Conservation (phyloP, 768 basidiomycete genomes). For the Xerocomus spinulosus region DNA sequence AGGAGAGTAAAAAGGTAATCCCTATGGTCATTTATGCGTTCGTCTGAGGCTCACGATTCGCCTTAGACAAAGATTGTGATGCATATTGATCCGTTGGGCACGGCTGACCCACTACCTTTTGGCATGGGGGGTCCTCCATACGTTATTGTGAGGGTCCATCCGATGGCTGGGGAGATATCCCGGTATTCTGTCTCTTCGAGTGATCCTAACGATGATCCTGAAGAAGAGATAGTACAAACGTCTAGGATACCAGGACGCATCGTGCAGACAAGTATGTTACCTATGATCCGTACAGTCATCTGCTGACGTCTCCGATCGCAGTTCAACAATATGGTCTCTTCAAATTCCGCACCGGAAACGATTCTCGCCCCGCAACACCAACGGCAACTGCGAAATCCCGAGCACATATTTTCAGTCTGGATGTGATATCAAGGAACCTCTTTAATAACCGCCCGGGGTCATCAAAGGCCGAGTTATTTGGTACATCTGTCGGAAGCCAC, state of each 20-base stretch:
- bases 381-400: constrained; percentile 66
- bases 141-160: constrained; percentile 77
- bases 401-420: constrained; percentile 84
- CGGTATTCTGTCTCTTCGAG: constrained; percentile 73
- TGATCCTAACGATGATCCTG: constrained; percentile 66
- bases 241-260: constrained; percentile 69
- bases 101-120: constrained; percentile 75
- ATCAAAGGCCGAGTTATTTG: constrained; percentile 71
- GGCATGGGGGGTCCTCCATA: constrained; percentile 67
- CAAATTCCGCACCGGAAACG: constrained; percentile 76
- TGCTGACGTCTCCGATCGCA: constrained; percentile 25
- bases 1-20: constrained; percentile 73
- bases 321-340: constrained; percentile 89
- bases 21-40: neutral
- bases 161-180: constrained; percentile 77
- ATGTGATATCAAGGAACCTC: constrained; percentile 85
- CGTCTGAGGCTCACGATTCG: constrained; percentile 3
- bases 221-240: constrained; percentile 82
- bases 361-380: constrained; percentile 80
- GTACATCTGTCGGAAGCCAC: constrained; percentile 64
- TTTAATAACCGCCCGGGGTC: constrained; percentile 70
- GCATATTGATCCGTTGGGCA: constrained; percentile 74
- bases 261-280: constrained; percentile 72
- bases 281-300: neutral
- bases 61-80: constrained; percentile 80